phyloP scores from a whole-genome alignment of 2,329 filamentous ascomycete genomes.

The Trichoderma koningiopsis region DNA sequence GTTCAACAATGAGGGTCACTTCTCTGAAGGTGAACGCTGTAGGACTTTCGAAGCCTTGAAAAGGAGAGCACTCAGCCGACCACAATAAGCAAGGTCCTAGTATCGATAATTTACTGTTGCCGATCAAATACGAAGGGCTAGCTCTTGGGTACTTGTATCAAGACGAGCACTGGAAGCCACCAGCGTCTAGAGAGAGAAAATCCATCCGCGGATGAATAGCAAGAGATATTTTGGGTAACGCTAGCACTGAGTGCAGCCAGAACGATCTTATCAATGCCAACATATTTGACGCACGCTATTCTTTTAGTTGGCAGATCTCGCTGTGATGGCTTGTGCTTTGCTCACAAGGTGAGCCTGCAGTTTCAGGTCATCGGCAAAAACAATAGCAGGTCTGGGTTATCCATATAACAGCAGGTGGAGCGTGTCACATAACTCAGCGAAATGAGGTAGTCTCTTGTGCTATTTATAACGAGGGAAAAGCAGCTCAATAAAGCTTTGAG shows the following conservation, averaged over 20 bases:
- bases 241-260: not conserved
- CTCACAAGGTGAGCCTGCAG: not conserved
- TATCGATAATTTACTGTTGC: not conserved
- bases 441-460: not conserved
- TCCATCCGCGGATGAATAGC: not conserved
- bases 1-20: not conserved
- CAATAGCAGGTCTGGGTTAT: not conserved
- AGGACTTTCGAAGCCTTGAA: not conserved
- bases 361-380: not conserved
- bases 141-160: not conserved
- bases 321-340: not conserved
- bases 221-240: not conserved
- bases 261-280: not conserved
- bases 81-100: not conserved
- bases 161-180: not conserved
- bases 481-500: not conserved
- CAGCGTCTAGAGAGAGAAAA: not conserved
- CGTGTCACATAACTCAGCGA: not conserved
- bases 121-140: not conserved
- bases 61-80: not conserved
- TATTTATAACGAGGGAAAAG: not conserved
- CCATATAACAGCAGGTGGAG: not conserved
- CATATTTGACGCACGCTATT: not conserved
- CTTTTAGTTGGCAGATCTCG: not conserved
- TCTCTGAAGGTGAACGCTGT: not conserved